Base-by-base conservation (phyloP, 768 basidiomycete genomes). In the Xerocomus spinulosus region DNA sequence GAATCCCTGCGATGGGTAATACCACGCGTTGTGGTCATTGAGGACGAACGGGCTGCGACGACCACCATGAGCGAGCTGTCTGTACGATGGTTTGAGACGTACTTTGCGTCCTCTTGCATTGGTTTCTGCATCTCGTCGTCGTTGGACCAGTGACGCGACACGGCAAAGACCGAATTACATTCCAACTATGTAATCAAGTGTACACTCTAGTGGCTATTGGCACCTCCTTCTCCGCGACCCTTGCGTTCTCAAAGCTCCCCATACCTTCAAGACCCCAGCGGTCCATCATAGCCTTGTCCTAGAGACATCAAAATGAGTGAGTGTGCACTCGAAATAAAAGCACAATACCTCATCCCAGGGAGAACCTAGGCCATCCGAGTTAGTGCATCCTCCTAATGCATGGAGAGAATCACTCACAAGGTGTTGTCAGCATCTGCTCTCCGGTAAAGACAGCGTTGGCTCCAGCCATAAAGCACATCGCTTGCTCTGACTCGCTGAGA, bases 371-470 rank as follows among this genome's bases (percentile, higher is more conserved):
- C 44, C 43, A 49, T 32, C 34, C 26, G 32, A 38, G 33, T 46
- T 60, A 13, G 54, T n/a, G 40, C 48, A 10, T 38, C 18, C 9
- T n/a, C 13, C 35, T 40, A 36, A 34, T 13, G 14, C 15, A 23
- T 42, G 48, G 14, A 45, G 5, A 44, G 12, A 38, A 25, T 46
- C 26, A 75, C 88, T 71, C 60, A 87, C 93, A 96, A 38, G 94
- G 92, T 13, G 95, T 98, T 12, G 95, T 98, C 55, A 98, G 68
- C 95, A 98, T 98, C 57, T 85, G 78, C 63, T 97, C 95, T 35
- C 94, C 95, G n/a, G 95, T 98, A 67, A 98, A 98, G 51, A 98
- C 85, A 18, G 95, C 95, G 62, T 98, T 98, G 18, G 94, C 95
- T 20, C 95, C 95, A 1, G 95, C 93, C 88, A 98, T 87, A 72